Conservation (phyloP, 495 filamentous ascomycete species). For the Neurospora sp. region DNA sequence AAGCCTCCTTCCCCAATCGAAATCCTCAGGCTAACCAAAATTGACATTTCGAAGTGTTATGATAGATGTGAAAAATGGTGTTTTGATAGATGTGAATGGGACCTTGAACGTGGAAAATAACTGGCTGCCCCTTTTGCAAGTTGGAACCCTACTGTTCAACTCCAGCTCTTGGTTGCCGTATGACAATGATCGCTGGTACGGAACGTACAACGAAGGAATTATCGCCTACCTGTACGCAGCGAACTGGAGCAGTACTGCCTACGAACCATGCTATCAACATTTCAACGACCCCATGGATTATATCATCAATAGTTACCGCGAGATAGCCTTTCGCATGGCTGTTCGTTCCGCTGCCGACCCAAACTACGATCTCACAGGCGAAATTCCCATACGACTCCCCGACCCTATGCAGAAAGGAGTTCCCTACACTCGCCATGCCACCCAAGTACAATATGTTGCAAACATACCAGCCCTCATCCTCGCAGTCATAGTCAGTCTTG, state of each 20-base stretch:
- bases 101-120: no score
- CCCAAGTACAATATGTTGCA: neutral
- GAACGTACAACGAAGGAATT: neutral
- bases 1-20: no score
- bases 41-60: no score
- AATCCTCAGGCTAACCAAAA: no score
- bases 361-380: accelerated
- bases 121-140: neutral
- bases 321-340: neutral
- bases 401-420: neutral
- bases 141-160: neutral
- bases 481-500: neutral
- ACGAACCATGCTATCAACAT: neutral
- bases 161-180: neutral
- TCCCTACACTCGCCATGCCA: neutral
- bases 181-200: neutral
- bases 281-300: neutral
- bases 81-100: no score
- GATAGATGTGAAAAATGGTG: no score
- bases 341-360: neutral
- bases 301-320: neutral
- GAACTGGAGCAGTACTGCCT: neutral
- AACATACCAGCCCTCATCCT: neutral
- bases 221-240: neutral
- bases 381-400: neutral